Conservation (phyloP, 1,139 yeast species). For the Sugiyamaella sp. region DNA sequence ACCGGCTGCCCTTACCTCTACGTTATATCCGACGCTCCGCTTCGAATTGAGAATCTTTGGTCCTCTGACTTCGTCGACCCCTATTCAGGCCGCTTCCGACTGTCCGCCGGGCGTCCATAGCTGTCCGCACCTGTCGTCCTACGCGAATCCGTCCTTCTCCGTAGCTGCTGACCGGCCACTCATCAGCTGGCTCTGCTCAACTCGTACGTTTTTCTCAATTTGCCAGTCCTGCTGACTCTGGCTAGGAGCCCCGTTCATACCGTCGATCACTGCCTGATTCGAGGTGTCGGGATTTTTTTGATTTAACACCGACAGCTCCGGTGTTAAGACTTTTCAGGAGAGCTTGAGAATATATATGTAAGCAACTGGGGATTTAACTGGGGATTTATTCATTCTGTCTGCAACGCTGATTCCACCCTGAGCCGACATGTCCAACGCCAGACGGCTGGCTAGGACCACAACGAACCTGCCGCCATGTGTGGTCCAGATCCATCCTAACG, state of each 20-base stretch:
- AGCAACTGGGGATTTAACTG: not conserved
- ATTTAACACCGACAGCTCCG: constrained; percentile 17
- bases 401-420: not conserved
- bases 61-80: too few relatives aligned
- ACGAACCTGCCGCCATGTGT: constrained; percentile 84
- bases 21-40: too few relatives aligned
- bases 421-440: constrained; percentile 8
- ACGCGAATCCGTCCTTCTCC: too few relatives aligned
- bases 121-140: too few relatives aligned
- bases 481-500: constrained; percentile 58
- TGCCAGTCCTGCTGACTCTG: too few relatives aligned
- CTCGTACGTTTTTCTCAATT: too few relatives aligned
- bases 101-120: too few relatives aligned
- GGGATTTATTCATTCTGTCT: not conserved
- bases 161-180: too few relatives aligned
- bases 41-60: too few relatives aligned
- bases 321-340: constrained; percentile 1
- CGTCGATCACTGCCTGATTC: constrained; percentile 6
- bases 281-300: constrained; percentile 2
- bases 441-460: constrained; percentile 24
- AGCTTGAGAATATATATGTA: not conserved
- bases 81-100: too few relatives aligned
- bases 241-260: constrained; percentile 8
- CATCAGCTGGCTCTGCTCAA: too few relatives aligned
- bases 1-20: too few relatives aligned